Evolutionary conservation across 139 green algal species (phyloP).

Genomic region (Haematococcus lacustris): DNA sequence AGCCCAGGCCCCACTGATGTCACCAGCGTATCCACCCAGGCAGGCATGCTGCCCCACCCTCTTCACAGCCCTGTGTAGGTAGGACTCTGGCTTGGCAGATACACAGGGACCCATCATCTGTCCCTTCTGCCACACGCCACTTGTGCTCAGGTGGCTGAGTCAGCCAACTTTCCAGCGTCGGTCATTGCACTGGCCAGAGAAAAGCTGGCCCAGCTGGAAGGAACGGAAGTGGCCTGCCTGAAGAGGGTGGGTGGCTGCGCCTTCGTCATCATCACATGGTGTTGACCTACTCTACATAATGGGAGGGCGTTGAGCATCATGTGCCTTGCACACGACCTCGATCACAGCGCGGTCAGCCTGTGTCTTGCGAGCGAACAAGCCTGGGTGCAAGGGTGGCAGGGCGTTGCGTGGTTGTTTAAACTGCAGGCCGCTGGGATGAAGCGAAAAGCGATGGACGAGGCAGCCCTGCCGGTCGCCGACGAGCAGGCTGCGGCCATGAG

Average conservation of each 20-base stretch:
- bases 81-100: too few species aligned
- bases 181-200: slow-evolving; percentile 71
- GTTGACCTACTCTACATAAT: not conserved
- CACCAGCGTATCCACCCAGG: too few species aligned
- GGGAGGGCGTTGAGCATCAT: not conserved
- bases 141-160: slow-evolving; percentile 74
- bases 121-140: too few species aligned
- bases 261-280: not conserved
- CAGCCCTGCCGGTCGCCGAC: not conserved
- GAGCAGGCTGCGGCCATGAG: slow-evolving; percentile 3
- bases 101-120: too few species aligned
- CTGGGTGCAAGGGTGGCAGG: not conserved
- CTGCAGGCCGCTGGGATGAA: slow-evolving; percentile 2
- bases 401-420: not conserved
- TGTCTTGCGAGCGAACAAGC: not conserved
- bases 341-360: not conserved
- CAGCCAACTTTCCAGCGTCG: slow-evolving; percentile 74
- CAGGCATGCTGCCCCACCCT: too few species aligned
- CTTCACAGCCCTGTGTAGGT: too few species aligned
- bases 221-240: not conserved
- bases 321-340: not conserved
- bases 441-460: not conserved
- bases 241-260: too few species aligned
- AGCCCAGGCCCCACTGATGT: too few species aligned
- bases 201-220: slow-evolving; percentile 72